Evolutionary conservation across 257 asterid genomes (phyloP), one percentile per base, ranked within the genome.

Genomic region (Ehretia macrophylla): DNA sequence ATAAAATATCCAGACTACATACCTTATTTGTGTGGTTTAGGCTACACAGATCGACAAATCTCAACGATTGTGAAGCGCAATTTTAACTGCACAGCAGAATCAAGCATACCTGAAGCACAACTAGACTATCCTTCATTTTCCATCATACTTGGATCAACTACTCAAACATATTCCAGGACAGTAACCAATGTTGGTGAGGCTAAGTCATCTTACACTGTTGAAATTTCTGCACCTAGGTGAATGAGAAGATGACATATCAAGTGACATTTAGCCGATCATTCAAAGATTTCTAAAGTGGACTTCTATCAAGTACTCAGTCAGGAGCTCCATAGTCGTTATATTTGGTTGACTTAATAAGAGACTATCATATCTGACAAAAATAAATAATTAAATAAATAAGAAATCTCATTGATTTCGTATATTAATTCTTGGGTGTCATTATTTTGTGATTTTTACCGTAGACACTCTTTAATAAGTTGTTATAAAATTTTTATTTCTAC

Each of bases 11-110:
- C n/a, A 27, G 88, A 84, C 11, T 84, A 85, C 60, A 5, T 72
- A 0, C 69, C 81, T 2, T 83, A 77, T 38, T 32, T 79, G 11
- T 83, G 90, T 13, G 86, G 90, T 8, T 57, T 83, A 40, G 61
- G 68, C 14, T 80, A 77, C 68, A 77, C 84, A 0, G 14, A 32
- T 48, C 21, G 53, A 20, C 44, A 79, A 11, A 70, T 79, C 0
- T 56, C 72, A 5, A 12, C 0, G 4, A 23, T 72, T 22, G 1
- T 64, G 5, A 69, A 65, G 4, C 56, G 38, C 8, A 58, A 11
- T 54, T 65, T 79, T 22, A 62, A 61, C 32, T 79, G 89, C 54
- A 27, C 64, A 0, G 37, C 4, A 19, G 61, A 32, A 19, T 32
- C 53, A 5, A 68, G 62, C 56, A 68, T 79, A 14, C 63, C 63